Evolutionary conservation across 2,329 filamentous ascomycete genomes (phyloP), one percentile per base, ranked within the genome.

Genomic region (Calonectria crousiana): DNA sequence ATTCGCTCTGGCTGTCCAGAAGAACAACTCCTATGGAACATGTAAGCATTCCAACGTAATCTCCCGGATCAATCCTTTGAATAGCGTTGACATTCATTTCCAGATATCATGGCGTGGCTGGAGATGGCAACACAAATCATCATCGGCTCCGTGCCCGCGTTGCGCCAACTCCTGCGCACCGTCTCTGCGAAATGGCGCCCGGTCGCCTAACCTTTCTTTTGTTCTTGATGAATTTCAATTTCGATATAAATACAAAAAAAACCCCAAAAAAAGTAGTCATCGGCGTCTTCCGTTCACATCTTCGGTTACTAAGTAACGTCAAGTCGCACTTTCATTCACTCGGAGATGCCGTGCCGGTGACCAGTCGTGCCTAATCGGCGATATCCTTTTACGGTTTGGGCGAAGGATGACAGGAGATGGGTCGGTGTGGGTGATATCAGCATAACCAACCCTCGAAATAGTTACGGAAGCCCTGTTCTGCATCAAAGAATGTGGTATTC

Each of bases 91-190:
- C 14, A 6, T 2, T 44, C 16, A 4, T 60, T 28, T 28, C 18
- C n/a, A 62, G 56, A 62, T 13, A 62, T 62, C 13, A 62, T 62
- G 56, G 56, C 56, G 3, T 62, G 56, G 56, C n/a, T 62, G 34
- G 56, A 62, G 56, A 62, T 62, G 56, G 56, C 56, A 20, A n/a
- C 26, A 8, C 56, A 62, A 62, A 62, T 62, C 16, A 62, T 62
- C 9, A 62, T 62, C n/a, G 56, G 56, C 16, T 62, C 56, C 18
- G 56, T 62, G n/a, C 56, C 56, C 10, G 56, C 56, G 41, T 38
- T 62, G 23, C 56, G 56, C 6, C 56, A 62, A 23, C 56, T 62
- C 11, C 34, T 62, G 4, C 34, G 56, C 6, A 62, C 23, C 11
- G 13, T 62, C 6, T 62, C 56, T 30, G 56, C 56, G 11, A 62